A percentile compares a stretch with the other conserved stretches of the same genome.
Conservation (phyloP, 306 rosid genomes). For the Inga laurina region DNA sequence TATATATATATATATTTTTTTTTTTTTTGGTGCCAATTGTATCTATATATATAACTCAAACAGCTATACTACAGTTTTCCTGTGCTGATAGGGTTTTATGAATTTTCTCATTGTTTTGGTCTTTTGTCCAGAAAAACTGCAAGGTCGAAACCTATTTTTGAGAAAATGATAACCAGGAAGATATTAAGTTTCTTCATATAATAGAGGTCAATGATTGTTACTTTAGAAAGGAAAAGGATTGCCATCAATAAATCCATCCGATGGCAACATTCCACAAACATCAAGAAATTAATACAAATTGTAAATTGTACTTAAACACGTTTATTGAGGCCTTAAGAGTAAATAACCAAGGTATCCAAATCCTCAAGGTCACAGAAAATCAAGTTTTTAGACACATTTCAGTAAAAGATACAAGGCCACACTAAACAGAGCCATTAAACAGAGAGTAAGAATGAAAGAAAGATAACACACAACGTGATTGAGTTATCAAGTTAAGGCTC, state of each 20-base stretch:
- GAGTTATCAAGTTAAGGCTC: neutral
- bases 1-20: too few species aligned
- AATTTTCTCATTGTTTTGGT: neutral
- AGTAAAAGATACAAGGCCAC: neutral
- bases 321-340: neutral
- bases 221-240: neutral
- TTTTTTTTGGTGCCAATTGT: too few species aligned
- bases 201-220: conserved; percentile 2
- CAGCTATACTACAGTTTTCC: neutral
- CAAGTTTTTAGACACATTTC: neutral
- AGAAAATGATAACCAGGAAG: neutral
- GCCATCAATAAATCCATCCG: neutral
- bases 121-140: neutral
- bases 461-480: neutral
- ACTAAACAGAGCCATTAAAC: neutral
- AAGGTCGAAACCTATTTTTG: neutral
- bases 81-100: neutral
- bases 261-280: neutral
- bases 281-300: neutral
- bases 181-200: conserved; percentile 15
- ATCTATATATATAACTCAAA: neutral
- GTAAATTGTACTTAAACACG: neutral
- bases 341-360: neutral
- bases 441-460: neutral
- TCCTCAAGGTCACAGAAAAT: conserved; percentile 1